phyloP scores from a whole-genome alignment of 148 eudicot genomes.

The Vaccinium macrocarpon region DNA sequence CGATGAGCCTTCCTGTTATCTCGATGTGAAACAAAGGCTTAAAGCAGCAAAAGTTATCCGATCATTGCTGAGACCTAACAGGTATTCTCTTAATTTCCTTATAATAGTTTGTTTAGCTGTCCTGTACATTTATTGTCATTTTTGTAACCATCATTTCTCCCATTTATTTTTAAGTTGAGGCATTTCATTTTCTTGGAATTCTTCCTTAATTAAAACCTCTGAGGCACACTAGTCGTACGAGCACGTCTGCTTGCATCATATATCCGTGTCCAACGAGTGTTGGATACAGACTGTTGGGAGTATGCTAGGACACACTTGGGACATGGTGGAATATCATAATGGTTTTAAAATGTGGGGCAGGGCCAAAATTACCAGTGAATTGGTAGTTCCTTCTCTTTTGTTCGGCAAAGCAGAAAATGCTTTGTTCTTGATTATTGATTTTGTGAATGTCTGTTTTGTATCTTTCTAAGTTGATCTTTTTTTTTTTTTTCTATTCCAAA shows the following conservation, averaged over 20 bases:
- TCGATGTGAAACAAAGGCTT: constrained; percentile 93
- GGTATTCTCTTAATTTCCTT: constrained; percentile 38
- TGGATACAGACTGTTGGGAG: no score
- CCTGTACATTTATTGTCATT: background rate
- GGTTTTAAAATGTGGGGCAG: no score
- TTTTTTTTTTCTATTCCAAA: background rate
- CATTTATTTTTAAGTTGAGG: background rate
- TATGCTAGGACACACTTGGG: no score
- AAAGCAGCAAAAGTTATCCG: constrained; percentile 91
- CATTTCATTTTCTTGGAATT: background rate
- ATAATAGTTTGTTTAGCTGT: background rate
- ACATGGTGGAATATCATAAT: no score
- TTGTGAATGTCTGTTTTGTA: background rate
- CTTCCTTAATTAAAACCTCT: background rate
- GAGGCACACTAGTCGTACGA: background rate
- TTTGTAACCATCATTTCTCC: background rate
- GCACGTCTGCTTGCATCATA: background rate
- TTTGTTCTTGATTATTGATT: background rate
- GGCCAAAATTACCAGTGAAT: no score
- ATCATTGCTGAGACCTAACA: constrained; percentile 81
- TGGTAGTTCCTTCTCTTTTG: no score
- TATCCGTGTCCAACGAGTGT: no score
- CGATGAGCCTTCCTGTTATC: constrained; percentile 95
- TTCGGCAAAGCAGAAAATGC: background rate
- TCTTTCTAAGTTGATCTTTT: background rate